phyloP scores from a whole-genome alignment of 805 yeast species.

The Candida argentea region DNA sequence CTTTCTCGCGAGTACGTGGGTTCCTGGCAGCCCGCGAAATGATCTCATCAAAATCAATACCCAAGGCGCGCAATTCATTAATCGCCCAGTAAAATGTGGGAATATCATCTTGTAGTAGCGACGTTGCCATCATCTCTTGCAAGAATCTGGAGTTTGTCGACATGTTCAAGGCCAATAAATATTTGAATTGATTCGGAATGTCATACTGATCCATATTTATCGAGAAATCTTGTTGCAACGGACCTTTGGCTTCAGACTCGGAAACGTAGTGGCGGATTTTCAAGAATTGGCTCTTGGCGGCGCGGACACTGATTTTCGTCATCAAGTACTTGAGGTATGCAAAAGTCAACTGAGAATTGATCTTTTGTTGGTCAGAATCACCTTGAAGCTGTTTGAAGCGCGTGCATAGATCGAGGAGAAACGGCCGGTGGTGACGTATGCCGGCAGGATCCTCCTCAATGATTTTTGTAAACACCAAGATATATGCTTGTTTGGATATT shows the following conservation, averaged over 20 bases:
- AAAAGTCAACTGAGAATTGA: constrained; percentile 8
- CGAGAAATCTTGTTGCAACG: constrained; percentile 1
- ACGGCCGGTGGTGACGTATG: too few species aligned
- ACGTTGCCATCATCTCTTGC: constrained; percentile 12
- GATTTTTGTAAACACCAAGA: constrained; percentile 11
- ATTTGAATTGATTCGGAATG: constrained; percentile 11
- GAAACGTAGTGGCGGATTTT: constrained; percentile 4
- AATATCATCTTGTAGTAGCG: constrained; percentile 14
- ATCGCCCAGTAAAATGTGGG: constrained; percentile 19
- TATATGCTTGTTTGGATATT: constrained; percentile 16
- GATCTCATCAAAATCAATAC: constrained; percentile 13
- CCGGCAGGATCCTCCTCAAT: constrained; percentile 1
- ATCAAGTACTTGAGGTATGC: constrained; percentile 11
- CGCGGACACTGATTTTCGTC: constrained; percentile 10
- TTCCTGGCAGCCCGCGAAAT: too few species aligned
- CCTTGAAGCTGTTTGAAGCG: constrained; percentile 4
- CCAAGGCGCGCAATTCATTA: constrained; percentile 19
- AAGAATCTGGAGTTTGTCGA: constrained; percentile 11
- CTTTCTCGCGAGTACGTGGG: too few species aligned
- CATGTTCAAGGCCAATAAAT: constrained; percentile 8
- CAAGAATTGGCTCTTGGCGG: constrained; percentile 10
- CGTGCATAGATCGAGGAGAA: neutral
- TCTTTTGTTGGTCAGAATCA: too few species aligned
- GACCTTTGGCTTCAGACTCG: constrained; percentile 1
- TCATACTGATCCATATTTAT: constrained; percentile 11